A percentile compares a stretch with the other conserved stretches of the same genome.
Evolutionary conservation across 2,329 filamentous ascomycete species (phyloP).

Genomic region (Hypocrella siamensis): DNA sequence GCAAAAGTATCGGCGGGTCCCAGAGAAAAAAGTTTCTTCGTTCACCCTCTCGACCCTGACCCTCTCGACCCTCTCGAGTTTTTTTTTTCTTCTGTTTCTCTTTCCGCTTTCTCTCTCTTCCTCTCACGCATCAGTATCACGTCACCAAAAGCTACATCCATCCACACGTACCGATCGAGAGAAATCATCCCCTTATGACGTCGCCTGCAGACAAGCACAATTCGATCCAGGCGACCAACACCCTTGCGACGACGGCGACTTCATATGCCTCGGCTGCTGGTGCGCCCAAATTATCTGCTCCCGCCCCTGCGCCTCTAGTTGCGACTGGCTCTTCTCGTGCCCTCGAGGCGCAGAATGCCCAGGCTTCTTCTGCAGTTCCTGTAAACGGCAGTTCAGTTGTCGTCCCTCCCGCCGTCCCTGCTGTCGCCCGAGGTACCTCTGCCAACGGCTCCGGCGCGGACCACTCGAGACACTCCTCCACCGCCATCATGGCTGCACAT

Average conservation of each 20-base stretch:
- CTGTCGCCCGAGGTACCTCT: conserved; percentile 46
- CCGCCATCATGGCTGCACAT: conserved; percentile 80
- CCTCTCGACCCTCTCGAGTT: conserved; percentile 6
- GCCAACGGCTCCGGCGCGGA: conserved; percentile 56
- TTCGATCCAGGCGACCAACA: conserved; percentile 39
- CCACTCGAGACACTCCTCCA: conserved; percentile 80
- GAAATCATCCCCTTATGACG: conserved; percentile 34
- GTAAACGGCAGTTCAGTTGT: conserved; percentile 73
- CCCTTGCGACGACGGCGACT: conserved; percentile 39
- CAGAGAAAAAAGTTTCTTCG: too few relatives aligned
- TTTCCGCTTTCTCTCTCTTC: not conserved
- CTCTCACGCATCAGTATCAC: not conserved
- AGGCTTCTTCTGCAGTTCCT: conserved; percentile 53
- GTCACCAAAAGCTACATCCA: not conserved
- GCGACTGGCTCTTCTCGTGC: conserved; percentile 38
- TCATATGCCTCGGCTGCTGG: conserved; percentile 55
- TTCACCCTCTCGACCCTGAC: not conserved
- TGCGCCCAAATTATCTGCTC: conserved; percentile 43
- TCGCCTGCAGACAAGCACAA: conserved; percentile 40
- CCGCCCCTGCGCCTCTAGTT: conserved; percentile 24
- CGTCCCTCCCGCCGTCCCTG: conserved; percentile 54
- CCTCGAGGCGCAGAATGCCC: conserved; percentile 38
- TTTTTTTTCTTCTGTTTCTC: conserved; percentile 4
- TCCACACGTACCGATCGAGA: not conserved
- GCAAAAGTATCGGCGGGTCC: too few relatives aligned